phyloP scores from a whole-genome alignment of 495 filamentous ascomycete genomes.

The Paragyromitra xinjiangensis region DNA sequence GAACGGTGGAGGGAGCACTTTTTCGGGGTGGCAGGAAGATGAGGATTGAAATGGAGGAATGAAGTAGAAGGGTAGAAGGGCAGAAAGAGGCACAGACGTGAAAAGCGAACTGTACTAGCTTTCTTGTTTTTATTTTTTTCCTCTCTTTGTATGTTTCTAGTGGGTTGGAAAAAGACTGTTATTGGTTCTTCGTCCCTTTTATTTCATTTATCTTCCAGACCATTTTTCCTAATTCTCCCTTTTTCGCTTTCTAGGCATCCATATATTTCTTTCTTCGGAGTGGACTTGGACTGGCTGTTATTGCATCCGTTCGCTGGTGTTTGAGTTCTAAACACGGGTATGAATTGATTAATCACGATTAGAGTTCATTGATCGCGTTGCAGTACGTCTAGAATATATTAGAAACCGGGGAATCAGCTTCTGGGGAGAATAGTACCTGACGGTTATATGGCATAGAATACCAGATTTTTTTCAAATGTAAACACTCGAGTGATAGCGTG shows the following conservation, averaged over 20 bases:
- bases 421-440: not conserved
- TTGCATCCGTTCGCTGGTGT: constrained; percentile 1
- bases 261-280: constrained; percentile 25
- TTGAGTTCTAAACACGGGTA: constrained; percentile 12
- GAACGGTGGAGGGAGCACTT: constrained; percentile 31
- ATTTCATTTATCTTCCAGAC: not conserved
- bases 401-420: not conserved
- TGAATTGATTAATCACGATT: constrained; percentile 3
- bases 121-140: constrained; percentile 26
- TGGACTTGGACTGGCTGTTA: not conserved
- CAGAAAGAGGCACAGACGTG: not conserved
- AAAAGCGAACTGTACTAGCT: constrained; percentile 14
- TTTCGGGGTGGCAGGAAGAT: constrained; percentile 45
- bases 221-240: not conserved
- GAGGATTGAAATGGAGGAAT: constrained; percentile 28
- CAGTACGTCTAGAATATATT: not conserved
- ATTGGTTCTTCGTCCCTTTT: constrained; percentile 4
- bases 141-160: constrained; percentile 6
- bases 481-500: not conserved
- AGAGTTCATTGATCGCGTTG: constrained; percentile 6
- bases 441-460: not conserved
- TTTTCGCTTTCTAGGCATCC: not conserved
- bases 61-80: not conserved
- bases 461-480: not conserved
- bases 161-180: constrained; percentile 18